A percentile compares a stretch with the other conserved stretches of the same genome.
Conservation (phyloP, 2,329 filamentous ascomycete species). For the Rutstroemia sp. region DNA sequence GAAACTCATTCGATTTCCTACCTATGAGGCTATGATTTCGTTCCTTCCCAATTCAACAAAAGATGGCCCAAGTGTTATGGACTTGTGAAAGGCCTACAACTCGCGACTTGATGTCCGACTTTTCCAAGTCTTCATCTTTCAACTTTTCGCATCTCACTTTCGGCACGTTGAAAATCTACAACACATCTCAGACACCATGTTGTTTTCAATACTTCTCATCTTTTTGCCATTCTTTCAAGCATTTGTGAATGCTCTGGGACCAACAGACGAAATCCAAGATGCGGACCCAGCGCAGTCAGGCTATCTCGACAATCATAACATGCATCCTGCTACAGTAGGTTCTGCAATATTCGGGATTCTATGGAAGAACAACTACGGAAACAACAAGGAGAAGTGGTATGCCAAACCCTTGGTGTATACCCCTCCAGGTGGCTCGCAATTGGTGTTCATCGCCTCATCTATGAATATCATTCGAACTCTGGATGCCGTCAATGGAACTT, state of each 20-base stretch:
- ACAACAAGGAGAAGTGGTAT: conserved; percentile 43
- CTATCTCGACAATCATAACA: conserved; percentile 47
- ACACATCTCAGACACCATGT: neutral
- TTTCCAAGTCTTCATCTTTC: no score
- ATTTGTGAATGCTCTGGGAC: conserved; percentile 12
- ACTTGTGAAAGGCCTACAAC: no score
- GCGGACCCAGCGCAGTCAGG: conserved; percentile 32
- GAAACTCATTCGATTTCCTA: no score
- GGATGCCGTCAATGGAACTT: conserved; percentile 45
- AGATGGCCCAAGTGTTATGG: no score
- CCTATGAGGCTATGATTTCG: no score
- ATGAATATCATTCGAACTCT: conserved; percentile 52
- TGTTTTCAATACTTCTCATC: neutral
- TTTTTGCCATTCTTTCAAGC: conserved; percentile 8
- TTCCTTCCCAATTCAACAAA: no score
- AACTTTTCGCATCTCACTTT: no score
- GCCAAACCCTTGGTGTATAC: conserved; percentile 48
- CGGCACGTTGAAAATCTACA: neutral
- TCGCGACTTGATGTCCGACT: no score
- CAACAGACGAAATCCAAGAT: conserved; percentile 20
- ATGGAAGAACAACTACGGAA: conserved; percentile 36
- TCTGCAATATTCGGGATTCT: conserved; percentile 48
- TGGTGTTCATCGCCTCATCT: conserved; percentile 48
- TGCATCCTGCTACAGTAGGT: conserved; percentile 51
- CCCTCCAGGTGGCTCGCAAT: conserved; percentile 40